Evolutionary conservation across 75 land plant species (phyloP), one percentile per base, ranked within the genome.

Genomic region (Cupressus sempervirens): DNA sequence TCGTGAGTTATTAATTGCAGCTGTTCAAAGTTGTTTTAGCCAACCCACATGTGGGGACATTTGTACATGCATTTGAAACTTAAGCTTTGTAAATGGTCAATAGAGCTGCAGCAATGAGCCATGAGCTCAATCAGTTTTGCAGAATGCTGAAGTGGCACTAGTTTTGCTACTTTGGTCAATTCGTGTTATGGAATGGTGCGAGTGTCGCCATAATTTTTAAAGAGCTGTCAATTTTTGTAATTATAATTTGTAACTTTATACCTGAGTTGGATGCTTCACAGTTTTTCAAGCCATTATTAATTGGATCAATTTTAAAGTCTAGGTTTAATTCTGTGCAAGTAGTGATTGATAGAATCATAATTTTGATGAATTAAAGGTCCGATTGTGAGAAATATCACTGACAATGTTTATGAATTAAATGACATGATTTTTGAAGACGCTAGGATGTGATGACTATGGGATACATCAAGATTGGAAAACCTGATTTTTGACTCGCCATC

Each of bases 101-200:
- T 82, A 82, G 83, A 82, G 83, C 83, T 53, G 83, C 83, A 50
- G 83, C 56, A 82, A 82, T 6, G 65, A 82, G 40, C 48, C 20
- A 52, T 52, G 36, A 82, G 83, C 83, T 82, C 83, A 82, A 53
- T 11, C 83, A 82, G 83, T 82, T 82, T 82, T 82, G 83, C 83
- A 82, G 83, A 54, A 82, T 30, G 65, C 18, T 82, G 35, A 82
- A 82, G 83, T 52, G 14, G 62, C 83, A 82, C 23, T 82, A 82
- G 65, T 16, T n/a, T 54, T 82, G 83, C 65, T 82, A 82, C 83
- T 15, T 52, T 58, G 36, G 36, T 20, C 62, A 82, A 34, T 82
- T 82, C 62, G 34, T 34, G 38, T 53, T 54, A 81, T 53, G 56
- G 58, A 82, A 82, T 82, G 83, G 56, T 82, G 36, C 58, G 29